Evolutionary conservation across 2,329 filamentous ascomycete genomes (phyloP).

Genomic region (Alternaria ethzedia): DNA sequence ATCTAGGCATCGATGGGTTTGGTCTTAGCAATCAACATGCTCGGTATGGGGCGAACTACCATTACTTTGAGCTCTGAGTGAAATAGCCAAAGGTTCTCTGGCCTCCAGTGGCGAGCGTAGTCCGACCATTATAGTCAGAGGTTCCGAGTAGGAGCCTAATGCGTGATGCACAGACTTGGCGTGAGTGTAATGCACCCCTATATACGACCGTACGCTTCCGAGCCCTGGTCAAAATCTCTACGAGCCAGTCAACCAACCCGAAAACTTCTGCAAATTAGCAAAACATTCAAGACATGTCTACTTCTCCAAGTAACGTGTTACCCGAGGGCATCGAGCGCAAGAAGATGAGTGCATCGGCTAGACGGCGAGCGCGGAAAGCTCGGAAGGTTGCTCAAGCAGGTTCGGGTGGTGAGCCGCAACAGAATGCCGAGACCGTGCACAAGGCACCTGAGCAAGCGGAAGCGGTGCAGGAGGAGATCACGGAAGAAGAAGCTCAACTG

Average conservation of each 20-base stretch:
- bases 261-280: background rate
- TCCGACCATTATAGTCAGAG: rapidly evolving
- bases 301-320: background rate
- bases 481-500: background rate
- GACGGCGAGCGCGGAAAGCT: background rate
- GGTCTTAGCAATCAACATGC: background rate
- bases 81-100: background rate
- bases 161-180: background rate
- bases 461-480: background rate
- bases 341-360: background rate
- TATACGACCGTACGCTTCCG: background rate
- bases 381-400: background rate
- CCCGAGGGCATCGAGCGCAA: background rate
- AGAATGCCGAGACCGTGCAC: background rate
- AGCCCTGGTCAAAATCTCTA: background rate
- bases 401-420: background rate
- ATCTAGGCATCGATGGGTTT: background rate
- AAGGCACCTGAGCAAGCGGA: background rate
- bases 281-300: background rate
- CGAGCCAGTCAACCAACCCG: background rate
- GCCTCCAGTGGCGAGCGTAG: background rate
- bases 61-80: background rate
- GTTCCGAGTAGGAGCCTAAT: background rate
- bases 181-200: background rate
- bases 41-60: background rate